phyloP scores from a whole-genome alignment of 768 basidiomycete species.

The Strobilomyces dryophilus region DNA sequence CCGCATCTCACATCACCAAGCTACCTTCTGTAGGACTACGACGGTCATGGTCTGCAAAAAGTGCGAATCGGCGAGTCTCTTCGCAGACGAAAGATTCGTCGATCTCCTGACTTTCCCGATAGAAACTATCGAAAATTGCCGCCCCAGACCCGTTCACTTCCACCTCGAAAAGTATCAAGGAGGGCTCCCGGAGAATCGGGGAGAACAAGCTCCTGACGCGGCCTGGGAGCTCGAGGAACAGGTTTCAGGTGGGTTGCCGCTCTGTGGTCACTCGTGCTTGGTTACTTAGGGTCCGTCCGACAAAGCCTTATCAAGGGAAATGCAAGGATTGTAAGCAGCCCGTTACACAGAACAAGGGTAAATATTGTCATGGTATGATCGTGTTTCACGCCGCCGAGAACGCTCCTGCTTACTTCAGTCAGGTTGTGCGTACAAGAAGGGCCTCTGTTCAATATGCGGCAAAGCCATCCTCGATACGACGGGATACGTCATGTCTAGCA shows the following conservation, averaged over 20 bases:
- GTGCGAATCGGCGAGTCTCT: conserved; percentile 62
- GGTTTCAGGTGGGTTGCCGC: conserved; percentile 58
- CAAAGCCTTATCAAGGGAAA: conserved; percentile 82
- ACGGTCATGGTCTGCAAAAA: conserved; percentile 79
- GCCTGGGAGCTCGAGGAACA: conserved; percentile 68
- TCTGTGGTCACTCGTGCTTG: conserved; percentile 7
- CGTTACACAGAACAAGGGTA: conserved; percentile 81
- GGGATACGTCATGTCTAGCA: conserved; percentile 82
- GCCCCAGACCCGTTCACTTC: conserved; percentile 85
- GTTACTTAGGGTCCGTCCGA: not conserved
- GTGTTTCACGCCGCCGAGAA: conserved; percentile 2
- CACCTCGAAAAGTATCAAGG: conserved; percentile 70
- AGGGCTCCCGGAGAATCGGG: conserved; percentile 74
- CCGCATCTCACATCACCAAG: not conserved
- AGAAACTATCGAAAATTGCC: conserved; percentile 91
- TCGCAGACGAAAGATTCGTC: conserved; percentile 10
- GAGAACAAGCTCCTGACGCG: conserved; percentile 79
- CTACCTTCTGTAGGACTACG: conserved; percentile 3
- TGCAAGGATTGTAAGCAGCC: conserved; percentile 87
- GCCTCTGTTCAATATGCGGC: conserved; percentile 83
- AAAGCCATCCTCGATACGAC: conserved; percentile 82
- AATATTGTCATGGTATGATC: conserved; percentile 79
- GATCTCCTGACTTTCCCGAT: conserved; percentile 1
- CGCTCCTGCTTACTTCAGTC: conserved; percentile 7
- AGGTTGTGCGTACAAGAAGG: conserved; percentile 90